Evolutionary conservation across 306 rosid genomes (phyloP), one percentile per base, ranked within the genome.

Genomic region (Glycine latifolia): DNA sequence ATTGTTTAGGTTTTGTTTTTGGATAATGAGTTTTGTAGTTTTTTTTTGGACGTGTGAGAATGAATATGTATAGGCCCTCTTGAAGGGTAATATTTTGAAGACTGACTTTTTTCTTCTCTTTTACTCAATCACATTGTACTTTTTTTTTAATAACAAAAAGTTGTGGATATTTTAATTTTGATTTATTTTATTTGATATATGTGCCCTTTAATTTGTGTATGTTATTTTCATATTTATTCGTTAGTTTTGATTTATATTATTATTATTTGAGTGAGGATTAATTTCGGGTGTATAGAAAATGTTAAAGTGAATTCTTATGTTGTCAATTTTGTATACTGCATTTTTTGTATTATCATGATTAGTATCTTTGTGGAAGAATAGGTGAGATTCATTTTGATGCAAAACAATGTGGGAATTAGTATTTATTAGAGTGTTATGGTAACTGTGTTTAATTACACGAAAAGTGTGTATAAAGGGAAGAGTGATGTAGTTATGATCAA

Each of bases 41-140:
- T 85, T 26, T 20, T 26, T 67, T 47, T 71, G 78, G 72, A 76
- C 41, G 62, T 43, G 49, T 71, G n/a, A 76, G 78, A 53, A 41
- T 67, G 52, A 26, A 47, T 47, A 43, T 81, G 83, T 77, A 67
- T 72, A 87, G 85, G 60, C 58, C 44, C 31, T 54, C 26, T 77
- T 69, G 69, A 77, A 49, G 79, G 86, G 75, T 59, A 71, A 48
- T 71, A 71, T 83, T 71, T 71, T 83, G 31, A 83, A 14, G 79
- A 77, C 49, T 46, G 52, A 60, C 71, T 66, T 59, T 44, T 48
- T 37, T 37, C 59, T 39, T 68, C 11, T 17, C 55, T 56, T 76
- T 47, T 55, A 53, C 8, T 55, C 13, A 17, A 44, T 67, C 33
- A 50, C 82, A 71, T 60, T 76, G 81, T 76, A 48, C 33, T 69